These are phyloP conservation scores for Penicillium daleae DNA, from an alignment of 495 filamentous ascomycete species.

Conservation along the genomic window DNA sequence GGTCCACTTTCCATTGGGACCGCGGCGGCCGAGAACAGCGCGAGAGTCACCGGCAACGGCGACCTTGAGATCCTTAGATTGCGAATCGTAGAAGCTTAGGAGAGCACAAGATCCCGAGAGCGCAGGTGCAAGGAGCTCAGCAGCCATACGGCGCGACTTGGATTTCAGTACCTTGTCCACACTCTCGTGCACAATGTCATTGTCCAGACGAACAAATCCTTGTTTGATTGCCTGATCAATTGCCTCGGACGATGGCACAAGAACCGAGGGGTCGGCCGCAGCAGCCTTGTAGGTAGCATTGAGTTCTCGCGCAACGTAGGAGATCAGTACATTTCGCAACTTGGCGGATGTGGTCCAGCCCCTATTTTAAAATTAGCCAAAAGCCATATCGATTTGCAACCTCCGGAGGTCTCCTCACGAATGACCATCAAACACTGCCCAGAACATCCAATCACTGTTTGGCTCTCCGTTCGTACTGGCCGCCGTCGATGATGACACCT, in stretches of 20 bases:
- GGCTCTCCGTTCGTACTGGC: slow-evolving; percentile 52
- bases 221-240: slow-evolving; percentile 92
- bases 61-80: slow-evolving; percentile 79
- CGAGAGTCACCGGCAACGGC: slow-evolving; percentile 95
- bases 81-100: slow-evolving; percentile 92
- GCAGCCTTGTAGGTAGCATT: slow-evolving; percentile 86
- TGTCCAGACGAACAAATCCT: slow-evolving; percentile 84
- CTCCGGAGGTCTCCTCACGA: slow-evolving; percentile 58
- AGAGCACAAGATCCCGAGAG: slow-evolving; percentile 95
- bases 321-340: slow-evolving; percentile 87
- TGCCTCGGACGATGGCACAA: slow-evolving; percentile 65
- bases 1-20: slow-evolving; percentile 83
- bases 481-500: slow-evolving; percentile 67
- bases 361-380: slow-evolving; percentile 46
- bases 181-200: slow-evolving; percentile 90
- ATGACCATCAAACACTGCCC: slow-evolving; percentile 98
- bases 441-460: slow-evolving; percentile 98
- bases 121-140: slow-evolving; percentile 89
- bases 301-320: slow-evolving; percentile 91
- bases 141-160: slow-evolving; percentile 84
- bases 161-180: slow-evolving; percentile 84
- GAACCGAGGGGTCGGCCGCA: slow-evolving; percentile 59
- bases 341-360: slow-evolving; percentile 99
- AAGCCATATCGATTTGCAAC: not conserved
- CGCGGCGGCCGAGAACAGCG: slow-evolving; percentile 85